Evolutionary conservation across 441 rosid genomes (phyloP).

Genomic region (Corymbia citriodora): DNA sequence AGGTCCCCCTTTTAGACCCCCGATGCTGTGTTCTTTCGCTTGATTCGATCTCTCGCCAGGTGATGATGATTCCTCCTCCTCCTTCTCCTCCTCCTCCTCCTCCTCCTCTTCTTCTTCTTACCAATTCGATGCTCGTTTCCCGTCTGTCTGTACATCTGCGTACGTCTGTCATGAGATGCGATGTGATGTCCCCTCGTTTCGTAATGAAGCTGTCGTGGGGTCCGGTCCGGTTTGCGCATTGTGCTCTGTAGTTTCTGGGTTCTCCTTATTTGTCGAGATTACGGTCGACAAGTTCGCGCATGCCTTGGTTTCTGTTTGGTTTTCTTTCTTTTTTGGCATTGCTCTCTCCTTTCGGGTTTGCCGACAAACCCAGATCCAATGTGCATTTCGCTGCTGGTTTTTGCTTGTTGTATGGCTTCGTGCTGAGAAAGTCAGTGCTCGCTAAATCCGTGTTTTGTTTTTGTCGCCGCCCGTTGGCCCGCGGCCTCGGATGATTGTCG

Average conservation of each 20-base stretch:
- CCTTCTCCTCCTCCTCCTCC: not conserved
- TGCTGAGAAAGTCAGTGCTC: not conserved
- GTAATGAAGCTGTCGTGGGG: not conserved
- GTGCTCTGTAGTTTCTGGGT: not conserved
- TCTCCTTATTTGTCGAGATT: not conserved
- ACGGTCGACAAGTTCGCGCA: not conserved
- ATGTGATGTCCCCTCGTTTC: not conserved
- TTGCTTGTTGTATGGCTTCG: not conserved
- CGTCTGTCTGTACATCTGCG: not conserved
- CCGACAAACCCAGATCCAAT: not conserved
- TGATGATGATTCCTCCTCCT: not conserved
- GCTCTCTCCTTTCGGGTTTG: not conserved
- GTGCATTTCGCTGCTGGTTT: not conserved
- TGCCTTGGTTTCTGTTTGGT: not conserved
- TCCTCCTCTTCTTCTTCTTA: not conserved
- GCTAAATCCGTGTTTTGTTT: not conserved
- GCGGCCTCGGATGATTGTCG: not conserved
- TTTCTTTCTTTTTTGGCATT: not conserved
- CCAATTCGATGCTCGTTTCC: not conserved
- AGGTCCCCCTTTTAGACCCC: not conserved
- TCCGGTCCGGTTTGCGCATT: not conserved
- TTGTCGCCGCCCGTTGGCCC: not conserved
- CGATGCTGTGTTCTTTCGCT: not conserved
- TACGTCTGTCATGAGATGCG: not conserved
- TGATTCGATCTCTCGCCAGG: not conserved